A percentile compares a stretch with the other conserved stretches of the same genome.
Conservation (phyloP, 768 basidiomycete genomes). For the Macrolepiota fuliginosa region DNA sequence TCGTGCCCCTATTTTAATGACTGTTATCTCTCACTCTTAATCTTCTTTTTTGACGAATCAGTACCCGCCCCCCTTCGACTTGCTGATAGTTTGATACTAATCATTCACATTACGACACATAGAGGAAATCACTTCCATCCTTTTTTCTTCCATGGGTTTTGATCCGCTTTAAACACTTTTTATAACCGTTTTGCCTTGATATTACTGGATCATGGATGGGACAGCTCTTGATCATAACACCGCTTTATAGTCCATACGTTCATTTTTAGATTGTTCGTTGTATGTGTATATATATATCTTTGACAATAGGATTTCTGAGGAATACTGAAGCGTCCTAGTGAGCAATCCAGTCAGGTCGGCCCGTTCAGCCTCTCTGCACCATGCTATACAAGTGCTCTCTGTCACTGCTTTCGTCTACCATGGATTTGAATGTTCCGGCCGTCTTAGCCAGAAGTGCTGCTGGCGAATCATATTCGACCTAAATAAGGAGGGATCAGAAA, state of each 20-base stretch:
- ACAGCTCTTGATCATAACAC: background rate
- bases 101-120: background rate
- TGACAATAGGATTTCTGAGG: background rate
- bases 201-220: background rate
- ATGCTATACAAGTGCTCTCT: conserved; percentile 45
- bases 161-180: background rate
- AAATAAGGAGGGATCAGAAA: background rate
- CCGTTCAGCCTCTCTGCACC: conserved; percentile 23
- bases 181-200: background rate
- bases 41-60: background rate
- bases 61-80: background rate
- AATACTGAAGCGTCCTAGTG: background rate
- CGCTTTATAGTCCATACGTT: background rate
- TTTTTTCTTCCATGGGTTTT: background rate
- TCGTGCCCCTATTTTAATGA: conserved; percentile 5
- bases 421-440: conserved; percentile 45
- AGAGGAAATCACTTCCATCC: background rate
- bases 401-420: conserved; percentile 60
- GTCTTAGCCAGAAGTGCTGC: conserved; percentile 46
- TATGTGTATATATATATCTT: background rate
- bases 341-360: background rate
- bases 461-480: conserved; percentile 59
- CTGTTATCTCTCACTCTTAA: conserved; percentile 5
- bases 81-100: conserved; percentile 5
- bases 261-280: background rate